Base-by-base conservation (phyloP, 148 eudicot genomes). In the Rhododendron vialii region DNA sequence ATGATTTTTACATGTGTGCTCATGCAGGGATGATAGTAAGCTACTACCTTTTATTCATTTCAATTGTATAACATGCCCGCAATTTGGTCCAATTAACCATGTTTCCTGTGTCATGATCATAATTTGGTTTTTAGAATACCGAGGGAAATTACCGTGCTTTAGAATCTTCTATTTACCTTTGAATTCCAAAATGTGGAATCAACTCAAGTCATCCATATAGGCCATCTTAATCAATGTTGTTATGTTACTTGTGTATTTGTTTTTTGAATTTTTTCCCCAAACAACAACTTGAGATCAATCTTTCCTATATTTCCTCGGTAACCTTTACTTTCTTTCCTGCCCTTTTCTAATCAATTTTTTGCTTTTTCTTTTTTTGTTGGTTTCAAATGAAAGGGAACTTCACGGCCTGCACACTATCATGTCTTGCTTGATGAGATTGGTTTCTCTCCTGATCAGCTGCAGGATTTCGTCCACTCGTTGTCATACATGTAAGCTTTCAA, bases 381-480 rank as follows among this genome's bases (percentile, higher is more conserved):
- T 41, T 41, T 82, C 43, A 61, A 75, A 71, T 53, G 24, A 73
- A 78, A 97, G 99, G 99, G 98, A 81, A 95, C 98, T 78, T 85
- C 96, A 89, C 89, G 98, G 83, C 98, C 99, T 22, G 92, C 94
- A 76, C 99, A 95, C 92, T 97, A 95, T 88, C 98, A 95, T 87
- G 96, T 97, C 82, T 91, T 97, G 93, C 90, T 97, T 78, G 96
- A 97, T 88, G 99, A 95, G 90, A 97, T 97, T 82, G 99, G 99
- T 88, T 97, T 97, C 92, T 91, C 96, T 41, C 93, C 98, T 2
- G 95, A 97, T 86, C 92, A 93, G 43, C 93, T 97, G 82, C 96
- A 97, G 87, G 93, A 91, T 82, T 88, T 97, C 65, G 89, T 97
- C 83, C 94, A 92, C 90, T 88, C 98, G 28, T 90, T 97, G 82